Evolutionary conservation across 1,139 yeast species (phyloP).

Genomic region (Geotrichum citri-aurantii): DNA sequence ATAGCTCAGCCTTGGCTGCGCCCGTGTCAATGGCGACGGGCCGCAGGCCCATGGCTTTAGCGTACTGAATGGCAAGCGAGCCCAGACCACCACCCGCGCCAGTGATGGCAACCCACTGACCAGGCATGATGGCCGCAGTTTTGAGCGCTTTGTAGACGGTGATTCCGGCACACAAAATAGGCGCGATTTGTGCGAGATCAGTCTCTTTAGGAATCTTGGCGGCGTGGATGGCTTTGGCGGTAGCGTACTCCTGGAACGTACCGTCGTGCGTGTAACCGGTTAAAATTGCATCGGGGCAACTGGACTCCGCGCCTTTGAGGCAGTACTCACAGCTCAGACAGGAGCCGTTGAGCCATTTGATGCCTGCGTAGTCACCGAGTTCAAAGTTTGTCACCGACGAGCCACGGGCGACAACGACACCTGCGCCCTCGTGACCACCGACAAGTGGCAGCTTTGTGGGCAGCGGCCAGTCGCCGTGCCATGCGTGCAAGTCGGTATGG

Average conservation of each 20-base stretch:
- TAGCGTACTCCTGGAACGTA: constrained; percentile 65
- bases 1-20: constrained; percentile 48
- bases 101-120: constrained; percentile 64
- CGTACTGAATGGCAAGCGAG: constrained; percentile 62
- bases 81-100: constrained; percentile 76
- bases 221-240: constrained; percentile 72
- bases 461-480: constrained; percentile 70
- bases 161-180: constrained; percentile 46
- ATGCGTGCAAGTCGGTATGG: constrained; percentile 64
- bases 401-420: constrained; percentile 70
- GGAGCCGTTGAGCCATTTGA: constrained; percentile 65
- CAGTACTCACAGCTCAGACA: constrained; percentile 72
- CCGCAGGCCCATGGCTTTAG: constrained; percentile 63
- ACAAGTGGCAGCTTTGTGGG: constrained; percentile 60
- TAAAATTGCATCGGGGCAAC: constrained; percentile 55
- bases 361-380: constrained; percentile 71
- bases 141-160: constrained; percentile 67
- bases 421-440: constrained; percentile 87
- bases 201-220: constrained; percentile 60
- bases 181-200: constrained; percentile 52
- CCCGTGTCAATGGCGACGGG: constrained; percentile 65
- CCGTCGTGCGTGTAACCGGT: constrained; percentile 71
- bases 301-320: constrained; percentile 59
- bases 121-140: constrained; percentile 52
- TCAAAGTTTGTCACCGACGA: constrained; percentile 60